These are phyloP conservation scores for Penicillium freii DNA, from an alignment of 2,329 filamentous ascomycete genomes.

Conservation along the genomic window DNA sequence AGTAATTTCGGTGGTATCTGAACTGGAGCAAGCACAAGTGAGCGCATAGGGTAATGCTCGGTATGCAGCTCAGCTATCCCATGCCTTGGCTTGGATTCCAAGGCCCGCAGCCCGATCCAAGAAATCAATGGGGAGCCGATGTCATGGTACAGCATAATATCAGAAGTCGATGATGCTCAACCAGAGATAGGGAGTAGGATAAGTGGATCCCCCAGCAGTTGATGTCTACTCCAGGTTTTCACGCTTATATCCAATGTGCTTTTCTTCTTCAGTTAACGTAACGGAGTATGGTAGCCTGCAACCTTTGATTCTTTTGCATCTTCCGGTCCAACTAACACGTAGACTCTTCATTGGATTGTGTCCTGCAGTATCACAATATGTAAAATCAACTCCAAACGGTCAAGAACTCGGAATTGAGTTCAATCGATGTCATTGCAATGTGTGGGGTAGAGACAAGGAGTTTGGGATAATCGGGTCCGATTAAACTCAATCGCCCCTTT, in stretches of 20 bases:
- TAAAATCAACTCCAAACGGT: background rate
- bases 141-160: background rate
- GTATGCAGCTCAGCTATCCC: slow-evolving; percentile 1
- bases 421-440: slow-evolving; percentile 3
- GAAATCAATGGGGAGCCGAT: background rate
- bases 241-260: background rate
- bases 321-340: background rate
- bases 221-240: background rate
- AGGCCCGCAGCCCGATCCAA: slow-evolving; percentile 11
- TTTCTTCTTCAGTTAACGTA: background rate
- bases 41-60: background rate
- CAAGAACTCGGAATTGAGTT: background rate
- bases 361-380: background rate
- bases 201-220: background rate
- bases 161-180: slow-evolving; percentile 11
- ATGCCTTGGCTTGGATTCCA: slow-evolving; percentile 5
- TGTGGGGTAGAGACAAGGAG: slow-evolving; percentile 1
- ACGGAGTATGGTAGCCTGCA: no score
- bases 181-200: background rate
- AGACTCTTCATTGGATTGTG: background rate
- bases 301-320: background rate
- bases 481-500: background rate
- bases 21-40: no score
- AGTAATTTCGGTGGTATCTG: slow-evolving; percentile 1
- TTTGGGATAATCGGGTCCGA: background rate